Evolutionary conservation across 2,329 filamentous ascomycete genomes (phyloP).

Genomic region (Aspergillus intermedius): DNA sequence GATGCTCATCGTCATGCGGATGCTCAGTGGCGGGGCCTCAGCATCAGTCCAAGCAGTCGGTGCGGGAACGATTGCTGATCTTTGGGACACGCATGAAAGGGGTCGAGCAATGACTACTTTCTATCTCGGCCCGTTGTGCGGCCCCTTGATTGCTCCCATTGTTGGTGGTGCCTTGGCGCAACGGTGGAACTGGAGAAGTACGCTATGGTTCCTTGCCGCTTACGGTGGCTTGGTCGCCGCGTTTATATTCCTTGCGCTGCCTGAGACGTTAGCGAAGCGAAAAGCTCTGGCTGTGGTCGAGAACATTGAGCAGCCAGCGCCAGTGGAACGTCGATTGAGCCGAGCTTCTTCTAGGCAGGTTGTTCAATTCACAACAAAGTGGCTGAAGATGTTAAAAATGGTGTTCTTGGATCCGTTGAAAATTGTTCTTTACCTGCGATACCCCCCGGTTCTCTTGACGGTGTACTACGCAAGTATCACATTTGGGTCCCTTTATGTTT

Average conservation of each 20-base stretch:
- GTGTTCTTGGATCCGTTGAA: slow-evolving; percentile 65
- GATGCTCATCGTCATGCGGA: slow-evolving; percentile 72
- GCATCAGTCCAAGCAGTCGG: slow-evolving; percentile 78
- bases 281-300: slow-evolving; percentile 26
- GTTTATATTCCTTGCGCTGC: slow-evolving; percentile 39
- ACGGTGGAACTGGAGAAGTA: slow-evolving; percentile 65
- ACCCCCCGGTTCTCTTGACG: slow-evolving; percentile 65
- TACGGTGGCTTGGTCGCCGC: slow-evolving; percentile 52
- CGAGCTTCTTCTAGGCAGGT: slow-evolving; percentile 59
- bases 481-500: slow-evolving; percentile 67
- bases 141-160: slow-evolving; percentile 68
- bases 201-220: slow-evolving; percentile 69
- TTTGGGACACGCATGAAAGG: slow-evolving; percentile 67
- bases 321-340: slow-evolving; percentile 28
- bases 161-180: slow-evolving; percentile 67
- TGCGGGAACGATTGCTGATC: slow-evolving; percentile 73
- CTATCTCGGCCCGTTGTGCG: slow-evolving; percentile 70
- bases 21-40: slow-evolving; percentile 67
- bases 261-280: slow-evolving; percentile 34
- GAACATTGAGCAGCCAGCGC: slow-evolving; percentile 13
- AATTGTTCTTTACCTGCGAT: slow-evolving; percentile 65
- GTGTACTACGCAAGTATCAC: slow-evolving; percentile 69
- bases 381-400: slow-evolving; percentile 50
- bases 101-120: slow-evolving; percentile 78
- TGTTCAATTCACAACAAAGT: slow-evolving; percentile 51